Evolutionary conservation across 2,329 filamentous ascomycete species (phyloP).

Genomic region (Neurospora sp.): DNA sequence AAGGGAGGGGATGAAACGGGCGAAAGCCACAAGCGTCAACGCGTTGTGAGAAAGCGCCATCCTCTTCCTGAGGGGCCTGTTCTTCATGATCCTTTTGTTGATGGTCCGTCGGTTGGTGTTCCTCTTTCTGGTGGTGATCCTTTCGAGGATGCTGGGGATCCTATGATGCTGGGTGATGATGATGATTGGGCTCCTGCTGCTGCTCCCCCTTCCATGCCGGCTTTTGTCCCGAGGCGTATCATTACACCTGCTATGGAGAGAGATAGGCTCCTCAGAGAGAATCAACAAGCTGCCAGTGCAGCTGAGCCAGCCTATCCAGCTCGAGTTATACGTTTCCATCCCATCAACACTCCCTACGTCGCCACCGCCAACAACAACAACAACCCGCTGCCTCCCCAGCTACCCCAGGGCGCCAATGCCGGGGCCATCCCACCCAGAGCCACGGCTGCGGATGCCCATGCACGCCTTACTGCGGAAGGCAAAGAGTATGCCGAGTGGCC

Average conservation of each 20-base stretch:
- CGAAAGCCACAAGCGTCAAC: not conserved
- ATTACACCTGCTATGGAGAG: too few species aligned
- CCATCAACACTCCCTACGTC: not conserved
- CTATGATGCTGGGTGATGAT: not conserved
- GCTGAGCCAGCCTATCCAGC: too few species aligned
- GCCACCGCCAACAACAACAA: not conserved
- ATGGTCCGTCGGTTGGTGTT: not conserved
- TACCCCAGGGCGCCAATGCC: not conserved
- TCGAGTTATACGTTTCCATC: too few species aligned
- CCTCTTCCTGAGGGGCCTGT: not conserved
- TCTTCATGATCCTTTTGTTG: not conserved
- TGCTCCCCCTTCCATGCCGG: not conserved
- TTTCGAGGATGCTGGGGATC: not conserved
- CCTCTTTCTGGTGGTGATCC: not conserved
- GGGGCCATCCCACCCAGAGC: not conserved
- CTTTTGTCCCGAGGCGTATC: too few species aligned
- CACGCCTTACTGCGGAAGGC: not conserved
- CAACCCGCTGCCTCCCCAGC: not conserved
- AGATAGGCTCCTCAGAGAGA: too few species aligned
- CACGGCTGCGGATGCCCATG: not conserved
- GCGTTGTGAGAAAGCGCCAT: not conserved
- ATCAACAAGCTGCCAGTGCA: too few species aligned
- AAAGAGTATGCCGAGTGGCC: not conserved
- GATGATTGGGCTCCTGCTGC: not conserved
- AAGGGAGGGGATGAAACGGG: not conserved